Conservation (phyloP, 1,139 yeast species). For the Saccharomyces hybrid region DNA sequence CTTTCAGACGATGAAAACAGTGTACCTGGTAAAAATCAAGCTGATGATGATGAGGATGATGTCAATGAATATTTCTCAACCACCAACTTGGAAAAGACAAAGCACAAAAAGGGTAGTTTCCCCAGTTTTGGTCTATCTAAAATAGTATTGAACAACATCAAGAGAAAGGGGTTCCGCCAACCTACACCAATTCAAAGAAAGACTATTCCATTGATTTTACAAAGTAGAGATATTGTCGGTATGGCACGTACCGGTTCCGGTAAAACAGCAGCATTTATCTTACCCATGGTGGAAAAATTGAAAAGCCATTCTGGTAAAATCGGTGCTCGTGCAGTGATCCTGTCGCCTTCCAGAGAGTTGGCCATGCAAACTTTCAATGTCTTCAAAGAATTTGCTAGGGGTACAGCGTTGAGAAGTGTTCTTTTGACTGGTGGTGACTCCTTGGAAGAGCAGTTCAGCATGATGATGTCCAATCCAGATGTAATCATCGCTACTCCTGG, state of each 20-base stretch:
- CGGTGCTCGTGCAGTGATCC: constrained; percentile 81
- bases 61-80: constrained; percentile 38
- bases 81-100: constrained; percentile 40
- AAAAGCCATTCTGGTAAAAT: constrained; percentile 79
- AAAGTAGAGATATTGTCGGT: constrained; percentile 91
- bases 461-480: constrained; percentile 93
- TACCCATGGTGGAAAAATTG: constrained; percentile 83
- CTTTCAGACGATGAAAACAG: constrained; percentile 53
- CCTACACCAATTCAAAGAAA: constrained; percentile 98
- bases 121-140: constrained; percentile 86
- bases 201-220: constrained; percentile 83
- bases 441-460: constrained; percentile 86
- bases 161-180: constrained; percentile 81
- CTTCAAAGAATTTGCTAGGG: constrained; percentile 78
- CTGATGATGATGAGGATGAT: constrained; percentile 41
- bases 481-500: constrained; percentile 97
- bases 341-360: constrained; percentile 82
- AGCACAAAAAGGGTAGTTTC: constrained; percentile 76
- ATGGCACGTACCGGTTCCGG: constrained; percentile 99
- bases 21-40: constrained; percentile 28
- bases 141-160: constrained; percentile 58
- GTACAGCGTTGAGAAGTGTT: constrained; percentile 74
- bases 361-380: constrained; percentile 89
- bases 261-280: constrained; percentile 95
- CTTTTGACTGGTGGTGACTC: constrained; percentile 96